Evolutionary conservation across 2,329 filamentous ascomycete genomes (phyloP).

Genomic region (Alternaria dauci): DNA sequence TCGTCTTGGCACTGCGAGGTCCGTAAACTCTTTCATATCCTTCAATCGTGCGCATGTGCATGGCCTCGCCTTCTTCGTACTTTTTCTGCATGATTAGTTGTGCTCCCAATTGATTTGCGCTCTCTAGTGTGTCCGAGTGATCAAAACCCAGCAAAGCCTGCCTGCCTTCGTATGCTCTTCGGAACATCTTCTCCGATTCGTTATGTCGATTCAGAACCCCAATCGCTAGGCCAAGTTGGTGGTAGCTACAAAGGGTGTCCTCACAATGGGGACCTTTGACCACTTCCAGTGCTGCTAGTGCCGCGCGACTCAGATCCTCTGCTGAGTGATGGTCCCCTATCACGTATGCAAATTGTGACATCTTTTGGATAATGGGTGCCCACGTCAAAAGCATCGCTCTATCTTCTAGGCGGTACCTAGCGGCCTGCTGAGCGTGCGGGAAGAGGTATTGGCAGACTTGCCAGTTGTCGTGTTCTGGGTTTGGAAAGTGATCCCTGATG

Average conservation of each 20-base stretch:
- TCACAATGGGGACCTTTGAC: not conserved
- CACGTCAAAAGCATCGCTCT: not conserved
- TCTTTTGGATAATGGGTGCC: not conserved
- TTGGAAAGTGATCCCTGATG: not conserved
- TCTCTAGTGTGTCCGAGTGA: not conserved
- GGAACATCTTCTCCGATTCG: not conserved
- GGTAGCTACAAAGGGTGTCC: not conserved
- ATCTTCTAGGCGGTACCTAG: not conserved
- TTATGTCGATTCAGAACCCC: not conserved
- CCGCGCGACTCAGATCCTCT: not conserved
- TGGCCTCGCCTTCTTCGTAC: not conserved
- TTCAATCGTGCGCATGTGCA: not conserved
- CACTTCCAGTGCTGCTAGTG: not conserved
- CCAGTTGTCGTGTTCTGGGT: constrained; percentile 15
- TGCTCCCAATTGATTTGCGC: not conserved
- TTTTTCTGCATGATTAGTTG: not conserved
- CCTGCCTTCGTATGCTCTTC: not conserved
- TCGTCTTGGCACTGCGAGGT: not conserved
- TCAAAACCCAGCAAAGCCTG: not conserved
- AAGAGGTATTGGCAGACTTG: not conserved
- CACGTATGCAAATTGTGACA: not conserved
- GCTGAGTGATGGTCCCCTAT: not conserved
- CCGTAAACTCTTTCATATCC: not conserved
- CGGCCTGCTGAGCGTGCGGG: not conserved
- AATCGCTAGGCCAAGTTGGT: not conserved